Evolutionary conservation across 768 basidiomycete species (phyloP), one percentile per base, ranked within the genome.

Genomic region (Macrolepiota dolichaula): DNA sequence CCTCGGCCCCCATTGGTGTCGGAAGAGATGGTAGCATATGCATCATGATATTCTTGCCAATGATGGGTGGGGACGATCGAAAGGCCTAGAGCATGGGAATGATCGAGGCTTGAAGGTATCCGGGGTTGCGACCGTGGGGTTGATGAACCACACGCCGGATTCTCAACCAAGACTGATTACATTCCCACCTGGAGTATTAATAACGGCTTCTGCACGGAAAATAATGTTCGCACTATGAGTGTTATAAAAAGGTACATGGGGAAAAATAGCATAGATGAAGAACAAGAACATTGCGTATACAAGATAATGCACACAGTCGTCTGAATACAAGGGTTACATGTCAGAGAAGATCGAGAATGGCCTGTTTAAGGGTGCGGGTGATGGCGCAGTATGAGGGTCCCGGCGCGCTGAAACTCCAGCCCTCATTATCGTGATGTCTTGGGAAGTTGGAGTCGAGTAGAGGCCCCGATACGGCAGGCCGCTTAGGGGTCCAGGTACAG

Each of bases 401-500:
- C 9, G 52, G 9, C 37, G 36, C 10, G n/a, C 37, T 24, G 35
- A n/a, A 24, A 24, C 19, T 37, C 37, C 52, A 15, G 37, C 25
- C 29, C 29, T 49, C 55, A 57, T 49, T 19, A 57, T 44, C 42
- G 49, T 47, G 7, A 54, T 54, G 38, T 54, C 52, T 15, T 44
- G 42, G 19, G 42, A 19, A 10, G 9, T 13, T 22, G 52, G 52
- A 13, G 12, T 36, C 15, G 40, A 15, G 54, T 55, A 42, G 15
- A 55, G 13, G 9, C 54, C 25, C 40, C 29, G 54, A 44, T 42
- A 29, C 37, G 54, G 54, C 15, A 55, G 22, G 6, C 54, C 54
- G 40, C 54, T 55, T 38, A 44, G 54, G 10, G 54, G 54, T 7
- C 57, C 47, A 50, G 57, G 57, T n/a, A 57, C 57, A 57, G 57